These are phyloP conservation scores for Penicillium freii DNA, from an alignment of 2,329 filamentous ascomycete genomes.

Conservation along the genomic window DNA sequence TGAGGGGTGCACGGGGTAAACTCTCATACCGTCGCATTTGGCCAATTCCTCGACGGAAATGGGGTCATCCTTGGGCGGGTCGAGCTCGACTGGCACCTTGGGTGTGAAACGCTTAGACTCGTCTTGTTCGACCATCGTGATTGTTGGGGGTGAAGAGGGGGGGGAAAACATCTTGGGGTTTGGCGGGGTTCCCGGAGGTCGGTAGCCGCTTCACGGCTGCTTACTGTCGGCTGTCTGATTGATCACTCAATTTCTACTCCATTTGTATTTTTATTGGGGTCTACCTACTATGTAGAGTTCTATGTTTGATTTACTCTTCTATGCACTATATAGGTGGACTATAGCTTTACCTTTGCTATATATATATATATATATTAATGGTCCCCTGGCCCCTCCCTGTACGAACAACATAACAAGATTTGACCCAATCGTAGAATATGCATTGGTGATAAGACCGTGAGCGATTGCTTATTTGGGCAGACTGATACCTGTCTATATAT, in stretches of 20 bases:
- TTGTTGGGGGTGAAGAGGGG: slow-evolving; percentile 19
- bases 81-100: slow-evolving; percentile 55
- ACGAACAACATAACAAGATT: background rate
- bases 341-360: background rate
- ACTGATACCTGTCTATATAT: background rate
- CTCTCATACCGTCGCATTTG: slow-evolving; percentile 73
- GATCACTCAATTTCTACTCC: background rate
- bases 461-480: background rate
- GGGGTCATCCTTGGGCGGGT: slow-evolving; percentile 81
- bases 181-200: slow-evolving; percentile 14
- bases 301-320: too few relatives aligned
- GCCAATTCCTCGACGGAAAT: slow-evolving; percentile 79
- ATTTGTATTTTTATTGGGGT: background rate
- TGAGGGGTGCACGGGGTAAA: background rate
- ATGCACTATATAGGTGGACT: background rate
- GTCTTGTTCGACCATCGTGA: slow-evolving; percentile 32
- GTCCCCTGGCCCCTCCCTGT: too few relatives aligned
- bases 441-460: background rate
- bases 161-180: slow-evolving; percentile 21
- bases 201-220: slow-evolving; percentile 4
- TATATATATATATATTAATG: background rate
- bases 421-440: background rate
- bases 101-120: slow-evolving; percentile 41
- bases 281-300: too few relatives aligned
- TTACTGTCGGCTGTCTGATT: slow-evolving; percentile 18